A percentile compares a stretch with the other conserved stretches of the same genome.
phyloP scores from a whole-genome alignment of 2,329 filamentous ascomycete species.

The Ascochyta lentis region DNA sequence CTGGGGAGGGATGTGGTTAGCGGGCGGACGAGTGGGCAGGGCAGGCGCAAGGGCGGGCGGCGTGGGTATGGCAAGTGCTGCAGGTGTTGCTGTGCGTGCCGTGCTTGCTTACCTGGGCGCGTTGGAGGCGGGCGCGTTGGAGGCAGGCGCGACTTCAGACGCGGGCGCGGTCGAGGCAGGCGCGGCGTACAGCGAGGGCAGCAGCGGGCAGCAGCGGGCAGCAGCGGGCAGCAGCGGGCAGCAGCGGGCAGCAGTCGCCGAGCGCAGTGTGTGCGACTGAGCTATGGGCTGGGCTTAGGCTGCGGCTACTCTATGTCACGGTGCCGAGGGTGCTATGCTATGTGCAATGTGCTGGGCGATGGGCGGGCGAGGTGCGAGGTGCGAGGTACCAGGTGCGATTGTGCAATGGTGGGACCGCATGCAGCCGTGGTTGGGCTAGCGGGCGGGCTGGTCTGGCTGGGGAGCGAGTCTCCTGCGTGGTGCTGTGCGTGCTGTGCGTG shows the following conservation, averaged over 20 bases:
- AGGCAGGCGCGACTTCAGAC: background rate
- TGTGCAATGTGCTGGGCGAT: no score
- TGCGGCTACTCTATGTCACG: slow-evolving; percentile 1
- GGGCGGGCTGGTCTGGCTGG: slow-evolving; percentile 17
- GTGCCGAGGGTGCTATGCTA: background rate
- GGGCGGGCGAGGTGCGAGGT: no score
- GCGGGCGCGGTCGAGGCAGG: slow-evolving; percentile 18
- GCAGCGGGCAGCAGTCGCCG: slow-evolving; percentile 7
- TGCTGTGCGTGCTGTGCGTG: slow-evolving; percentile 11
- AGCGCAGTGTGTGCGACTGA: slow-evolving; percentile 21
- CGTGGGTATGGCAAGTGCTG: no score
- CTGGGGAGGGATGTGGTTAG: slow-evolving; percentile 18
- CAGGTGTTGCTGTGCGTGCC: background rate
- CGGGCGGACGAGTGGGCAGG: no score
- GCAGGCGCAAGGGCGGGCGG: no score
- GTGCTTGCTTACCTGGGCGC: slow-evolving; percentile 3
- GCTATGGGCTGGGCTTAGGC: slow-evolving; percentile 2
- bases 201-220: no score
- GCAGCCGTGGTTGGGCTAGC: slow-evolving; percentile 18
- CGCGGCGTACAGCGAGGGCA: slow-evolving; percentile 11
- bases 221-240: no score
- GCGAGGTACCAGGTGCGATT: no score
- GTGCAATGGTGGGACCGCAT: slow-evolving; percentile 21
- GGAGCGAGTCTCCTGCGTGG: slow-evolving; percentile 3
- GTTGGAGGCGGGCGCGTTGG: slow-evolving; percentile 10